These are phyloP conservation scores for Patellaria atrata DNA, from an alignment of 495 filamentous ascomycete species.

Conservation along the genomic window DNA sequence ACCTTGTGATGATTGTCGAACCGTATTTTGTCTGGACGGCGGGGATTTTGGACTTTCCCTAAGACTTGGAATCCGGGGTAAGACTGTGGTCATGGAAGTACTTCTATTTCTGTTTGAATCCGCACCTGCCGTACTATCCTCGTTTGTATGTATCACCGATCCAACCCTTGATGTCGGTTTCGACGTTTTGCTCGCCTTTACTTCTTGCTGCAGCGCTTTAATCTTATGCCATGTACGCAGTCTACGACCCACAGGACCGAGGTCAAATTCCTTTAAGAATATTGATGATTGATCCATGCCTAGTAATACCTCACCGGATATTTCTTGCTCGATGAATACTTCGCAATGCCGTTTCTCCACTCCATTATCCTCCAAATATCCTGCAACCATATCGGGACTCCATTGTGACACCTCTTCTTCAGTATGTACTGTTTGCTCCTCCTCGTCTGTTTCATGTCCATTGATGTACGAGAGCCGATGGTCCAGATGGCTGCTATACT, in stretches of 20 bases:
- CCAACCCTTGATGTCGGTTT: too few relatives aligned
- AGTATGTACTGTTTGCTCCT: conserved; percentile 28
- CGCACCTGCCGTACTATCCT: background rate
- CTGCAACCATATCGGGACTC: conserved; percentile 64
- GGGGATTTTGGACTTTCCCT: conserved; percentile 28
- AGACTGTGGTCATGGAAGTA: conserved; percentile 33
- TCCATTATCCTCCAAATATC: conserved; percentile 65
- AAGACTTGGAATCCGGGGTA: conserved; percentile 47
- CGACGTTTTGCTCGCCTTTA: conserved; percentile 33
- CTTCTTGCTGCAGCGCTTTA: conserved; percentile 74
- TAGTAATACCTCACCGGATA: conserved; percentile 80
- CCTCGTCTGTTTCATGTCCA: conserved; percentile 44
- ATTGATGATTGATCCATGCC: conserved; percentile 89
- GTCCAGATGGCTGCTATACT: conserved; percentile 68
- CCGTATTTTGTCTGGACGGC: conserved; percentile 7
- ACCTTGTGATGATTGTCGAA: too few relatives aligned
- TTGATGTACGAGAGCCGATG: conserved; percentile 79
- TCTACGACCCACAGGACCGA: conserved; percentile 77
- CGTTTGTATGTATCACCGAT: too few relatives aligned
- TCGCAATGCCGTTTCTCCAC: conserved; percentile 79
- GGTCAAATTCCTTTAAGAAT: conserved; percentile 87
- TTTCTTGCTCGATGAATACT: conserved; percentile 91
- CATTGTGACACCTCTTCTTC: conserved; percentile 39
- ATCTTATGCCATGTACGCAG: conserved; percentile 94
- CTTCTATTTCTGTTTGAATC: conserved; percentile 24